Evolutionary conservation across 441 rosid genomes (phyloP).

Genomic region (Pelargonium fulgidum): DNA sequence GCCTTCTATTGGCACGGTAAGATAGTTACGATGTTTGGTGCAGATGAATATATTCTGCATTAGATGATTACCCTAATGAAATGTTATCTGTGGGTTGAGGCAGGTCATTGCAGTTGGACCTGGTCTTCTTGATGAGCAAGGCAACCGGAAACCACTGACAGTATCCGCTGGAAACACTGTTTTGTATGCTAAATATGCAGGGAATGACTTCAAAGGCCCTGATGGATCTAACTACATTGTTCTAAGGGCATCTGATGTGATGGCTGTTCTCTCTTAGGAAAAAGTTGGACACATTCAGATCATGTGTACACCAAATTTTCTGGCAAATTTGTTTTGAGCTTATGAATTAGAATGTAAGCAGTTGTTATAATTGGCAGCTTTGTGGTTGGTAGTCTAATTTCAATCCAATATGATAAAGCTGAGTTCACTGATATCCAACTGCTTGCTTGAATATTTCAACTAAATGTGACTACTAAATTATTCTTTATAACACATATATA

Average conservation of each 20-base stretch:
- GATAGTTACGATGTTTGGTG: neutral
- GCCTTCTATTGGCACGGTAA: conserved; percentile 82
- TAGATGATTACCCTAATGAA: neutral
- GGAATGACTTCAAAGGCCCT: conserved; percentile 75
- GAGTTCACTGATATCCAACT: too few species aligned
- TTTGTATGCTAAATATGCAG: conserved; percentile 82
- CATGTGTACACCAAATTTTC: conserved; percentile 25
- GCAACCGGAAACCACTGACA: conserved; percentile 44
- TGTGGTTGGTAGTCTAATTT: neutral
- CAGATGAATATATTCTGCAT: neutral
- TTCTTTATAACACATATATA: too few species aligned
- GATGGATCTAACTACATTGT: conserved; percentile 77
- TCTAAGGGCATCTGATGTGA: conserved; percentile 75
- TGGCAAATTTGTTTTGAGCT: conserved; percentile 21
- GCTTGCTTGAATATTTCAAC: too few species aligned
- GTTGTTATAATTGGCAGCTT: conserved; percentile 1
- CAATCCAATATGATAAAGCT: neutral
- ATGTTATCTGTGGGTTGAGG: conserved; percentile 3
- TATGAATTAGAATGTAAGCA: conserved; percentile 20
- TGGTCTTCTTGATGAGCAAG: conserved; percentile 71
- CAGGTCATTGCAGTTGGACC: conserved; percentile 90
- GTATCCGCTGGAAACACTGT: conserved; percentile 62
- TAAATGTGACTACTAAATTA: too few species aligned
- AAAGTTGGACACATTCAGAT: conserved; percentile 22
- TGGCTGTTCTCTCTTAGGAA: conserved; percentile 68